These are phyloP conservation scores for Solanum piurae DNA, from an alignment of 257 asterid genomes.

Conservation along the genomic window DNA sequence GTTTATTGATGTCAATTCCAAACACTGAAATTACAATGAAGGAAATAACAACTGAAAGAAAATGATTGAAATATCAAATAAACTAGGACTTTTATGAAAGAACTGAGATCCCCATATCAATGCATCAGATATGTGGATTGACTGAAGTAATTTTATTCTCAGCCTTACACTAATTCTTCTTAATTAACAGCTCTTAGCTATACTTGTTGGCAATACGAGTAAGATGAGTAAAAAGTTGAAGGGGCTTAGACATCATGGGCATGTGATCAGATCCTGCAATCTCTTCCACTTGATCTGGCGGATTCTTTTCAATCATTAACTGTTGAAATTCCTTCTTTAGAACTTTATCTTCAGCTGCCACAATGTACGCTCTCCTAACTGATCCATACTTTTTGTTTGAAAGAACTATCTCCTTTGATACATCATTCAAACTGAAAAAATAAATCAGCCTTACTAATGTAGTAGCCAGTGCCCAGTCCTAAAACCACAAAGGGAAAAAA, in stretches of 20 bases:
- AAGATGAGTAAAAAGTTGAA: too few species aligned
- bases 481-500: not conserved
- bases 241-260: not conserved
- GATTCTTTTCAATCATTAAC: slow-evolving; percentile 23
- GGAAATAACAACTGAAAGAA: too few species aligned
- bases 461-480: slow-evolving; percentile 29
- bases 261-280: slow-evolving; percentile 30
- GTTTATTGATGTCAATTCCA: too few species aligned
- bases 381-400: slow-evolving; percentile 9
- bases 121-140: too few species aligned
- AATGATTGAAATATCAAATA: too few species aligned
- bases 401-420: slow-evolving; percentile 4
- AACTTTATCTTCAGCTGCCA: slow-evolving; percentile 15
- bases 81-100: too few species aligned
- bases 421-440: not conserved
- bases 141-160: too few species aligned
- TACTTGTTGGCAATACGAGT: too few species aligned
- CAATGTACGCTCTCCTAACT: slow-evolving; percentile 15
- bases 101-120: too few species aligned
- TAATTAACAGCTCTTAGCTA: too few species aligned
- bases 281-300: slow-evolving; percentile 23
- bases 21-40: too few species aligned
- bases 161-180: too few species aligned
- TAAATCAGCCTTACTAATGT: slow-evolving; percentile 9
- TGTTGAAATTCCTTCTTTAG: slow-evolving; percentile 3